Percentiles rank a stretch among this genome's conserved stretches.
phyloP scores from a whole-genome alignment of 495 filamentous ascomycete species.

The Penicillium alfredii region DNA sequence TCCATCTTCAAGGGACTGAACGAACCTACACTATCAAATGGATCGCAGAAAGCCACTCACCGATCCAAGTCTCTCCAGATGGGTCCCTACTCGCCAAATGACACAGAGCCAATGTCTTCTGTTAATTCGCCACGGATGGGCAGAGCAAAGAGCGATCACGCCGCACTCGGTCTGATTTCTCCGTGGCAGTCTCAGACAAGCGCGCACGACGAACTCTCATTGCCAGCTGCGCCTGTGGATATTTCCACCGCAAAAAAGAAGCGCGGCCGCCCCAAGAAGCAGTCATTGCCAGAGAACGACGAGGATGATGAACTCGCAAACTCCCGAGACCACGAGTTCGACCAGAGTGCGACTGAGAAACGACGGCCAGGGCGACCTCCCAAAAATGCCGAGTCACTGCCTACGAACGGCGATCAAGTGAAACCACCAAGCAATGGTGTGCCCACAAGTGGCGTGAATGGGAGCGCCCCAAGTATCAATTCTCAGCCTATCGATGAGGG shows the following conservation, averaged over 20 bases:
- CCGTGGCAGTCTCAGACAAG: slow-evolving; percentile 17
- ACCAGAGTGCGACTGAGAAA: slow-evolving; percentile 12
- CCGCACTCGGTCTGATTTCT: slow-evolving; percentile 5
- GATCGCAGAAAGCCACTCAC: slow-evolving; percentile 12
- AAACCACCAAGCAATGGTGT: slow-evolving; percentile 3
- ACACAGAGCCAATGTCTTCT: slow-evolving; percentile 40
- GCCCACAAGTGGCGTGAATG: too few relatives aligned
- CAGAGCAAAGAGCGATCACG: slow-evolving; percentile 24
- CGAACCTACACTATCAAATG: slow-evolving; percentile 6
- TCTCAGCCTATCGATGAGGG: slow-evolving; percentile 4
- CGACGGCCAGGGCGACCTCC: slow-evolving; percentile 18
- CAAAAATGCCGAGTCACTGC: slow-evolving; percentile 13
- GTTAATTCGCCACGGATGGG: slow-evolving; percentile 17
- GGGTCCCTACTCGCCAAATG: slow-evolving; percentile 29
- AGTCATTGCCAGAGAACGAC: slow-evolving; percentile 17
- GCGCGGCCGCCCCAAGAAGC: slow-evolving; percentile 31
- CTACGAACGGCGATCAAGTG: slow-evolving; percentile 3
- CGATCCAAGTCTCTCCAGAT: slow-evolving; percentile 26
- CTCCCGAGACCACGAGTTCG: slow-evolving; percentile 4
- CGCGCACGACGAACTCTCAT: slow-evolving; percentile 28
- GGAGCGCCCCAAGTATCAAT: too few relatives aligned
- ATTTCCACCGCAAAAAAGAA: slow-evolving; percentile 26
- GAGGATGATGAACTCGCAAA: slow-evolving; percentile 32
- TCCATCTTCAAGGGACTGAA: too few relatives aligned
- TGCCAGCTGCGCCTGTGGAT: slow-evolving; percentile 16